Percentiles rank a stretch among this genome's conserved stretches.
phyloP scores from a whole-genome alignment of 495 filamentous ascomycete genomes.

The Penicillium taxi region DNA sequence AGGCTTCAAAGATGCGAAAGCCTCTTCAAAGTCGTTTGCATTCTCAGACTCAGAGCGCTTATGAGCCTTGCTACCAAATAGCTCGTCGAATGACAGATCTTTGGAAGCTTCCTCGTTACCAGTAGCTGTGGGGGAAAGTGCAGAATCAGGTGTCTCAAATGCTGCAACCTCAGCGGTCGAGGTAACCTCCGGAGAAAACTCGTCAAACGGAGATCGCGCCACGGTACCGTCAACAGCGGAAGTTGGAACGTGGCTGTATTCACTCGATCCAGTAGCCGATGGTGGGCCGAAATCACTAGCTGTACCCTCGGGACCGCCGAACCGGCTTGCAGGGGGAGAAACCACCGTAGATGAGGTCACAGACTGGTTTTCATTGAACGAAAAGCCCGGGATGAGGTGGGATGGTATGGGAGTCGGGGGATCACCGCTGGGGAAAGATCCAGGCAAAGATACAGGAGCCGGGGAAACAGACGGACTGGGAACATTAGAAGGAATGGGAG shows the following conservation, averaged over 20 bases:
- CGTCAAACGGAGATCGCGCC: slow-evolving; percentile 36
- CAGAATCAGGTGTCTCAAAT: slow-evolving; percentile 10
- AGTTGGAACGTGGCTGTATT: slow-evolving; percentile 19
- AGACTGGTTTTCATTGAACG: slow-evolving; percentile 58
- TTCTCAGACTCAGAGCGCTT: slow-evolving; percentile 52
- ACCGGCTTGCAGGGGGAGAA: slow-evolving; percentile 69
- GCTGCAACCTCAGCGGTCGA: slow-evolving; percentile 21
- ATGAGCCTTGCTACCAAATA: slow-evolving; percentile 50
- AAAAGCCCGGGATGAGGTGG: slow-evolving; percentile 65
- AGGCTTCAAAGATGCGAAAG: slow-evolving; percentile 38
- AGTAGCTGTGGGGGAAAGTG: slow-evolving; percentile 15
- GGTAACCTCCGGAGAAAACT: slow-evolving; percentile 33
- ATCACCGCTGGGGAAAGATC: slow-evolving; percentile 29
- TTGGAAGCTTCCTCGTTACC: slow-evolving; percentile 19
- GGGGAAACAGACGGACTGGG: slow-evolving; percentile 58
- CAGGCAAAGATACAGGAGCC: slow-evolving; percentile 34
- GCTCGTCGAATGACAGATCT: slow-evolving; percentile 40
- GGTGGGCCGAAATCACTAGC: slow-evolving; percentile 19
- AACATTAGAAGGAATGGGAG: slow-evolving; percentile 33
- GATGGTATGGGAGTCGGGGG: slow-evolving; percentile 52
- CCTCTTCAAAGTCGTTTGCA: slow-evolving; percentile 43
- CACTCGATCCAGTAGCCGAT: slow-evolving; percentile 16
- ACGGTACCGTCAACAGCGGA: slow-evolving; percentile 12
- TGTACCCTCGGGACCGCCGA: slow-evolving; percentile 44
- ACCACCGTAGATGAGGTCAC: slow-evolving; percentile 70